Evolutionary conservation across 495 filamentous ascomycete species (phyloP).

Genomic region (Penicillium dipodomyicola): DNA sequence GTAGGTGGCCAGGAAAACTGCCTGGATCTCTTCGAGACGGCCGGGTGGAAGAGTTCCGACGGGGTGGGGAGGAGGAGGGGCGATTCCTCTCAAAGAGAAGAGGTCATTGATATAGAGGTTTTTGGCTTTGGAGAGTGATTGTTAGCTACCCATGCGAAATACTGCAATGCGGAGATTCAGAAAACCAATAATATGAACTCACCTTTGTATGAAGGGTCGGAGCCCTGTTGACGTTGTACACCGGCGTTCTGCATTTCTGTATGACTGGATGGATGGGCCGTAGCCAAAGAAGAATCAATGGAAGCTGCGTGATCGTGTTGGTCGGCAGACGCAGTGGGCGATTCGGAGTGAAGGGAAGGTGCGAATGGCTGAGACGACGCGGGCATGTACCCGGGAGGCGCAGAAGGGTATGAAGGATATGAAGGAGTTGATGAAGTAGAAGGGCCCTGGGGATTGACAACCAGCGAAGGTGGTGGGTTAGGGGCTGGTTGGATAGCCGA

Average conservation of each 20-base stretch:
- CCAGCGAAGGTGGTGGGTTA: conserved; percentile 49
- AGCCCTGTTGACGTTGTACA: conserved; percentile 23
- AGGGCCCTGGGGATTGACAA: conserved; percentile 47
- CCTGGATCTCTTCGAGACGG: conserved; percentile 65
- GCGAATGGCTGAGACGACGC: conserved; percentile 61
- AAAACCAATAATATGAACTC: conserved; percentile 11
- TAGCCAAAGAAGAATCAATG: conserved; percentile 74
- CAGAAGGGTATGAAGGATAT: conserved; percentile 47
- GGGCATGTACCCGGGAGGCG: conserved; percentile 58
- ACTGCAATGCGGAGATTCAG: neutral
- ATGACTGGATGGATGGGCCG: conserved; percentile 29
- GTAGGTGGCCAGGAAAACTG: conserved; percentile 74
- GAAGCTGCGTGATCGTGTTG: conserved; percentile 61
- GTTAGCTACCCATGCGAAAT: conserved; percentile 15
- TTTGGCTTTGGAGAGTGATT: conserved; percentile 51
- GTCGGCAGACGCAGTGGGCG: conserved; percentile 48
- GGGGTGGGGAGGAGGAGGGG: conserved; percentile 58
- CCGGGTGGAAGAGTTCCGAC: conserved; percentile 52
- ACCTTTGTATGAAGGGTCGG: conserved; percentile 43
- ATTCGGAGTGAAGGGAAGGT: conserved; percentile 46
- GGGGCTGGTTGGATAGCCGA: conserved; percentile 76
- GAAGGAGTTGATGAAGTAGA: conserved; percentile 32
- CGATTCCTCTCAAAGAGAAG: conserved; percentile 61
- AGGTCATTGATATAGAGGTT: conserved; percentile 74
- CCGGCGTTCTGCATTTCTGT: conserved; percentile 38